Evolutionary conservation across 495 filamentous ascomycete genomes (phyloP), one percentile per base, ranked within the genome.

Genomic region (Penicillium roqueforti): DNA sequence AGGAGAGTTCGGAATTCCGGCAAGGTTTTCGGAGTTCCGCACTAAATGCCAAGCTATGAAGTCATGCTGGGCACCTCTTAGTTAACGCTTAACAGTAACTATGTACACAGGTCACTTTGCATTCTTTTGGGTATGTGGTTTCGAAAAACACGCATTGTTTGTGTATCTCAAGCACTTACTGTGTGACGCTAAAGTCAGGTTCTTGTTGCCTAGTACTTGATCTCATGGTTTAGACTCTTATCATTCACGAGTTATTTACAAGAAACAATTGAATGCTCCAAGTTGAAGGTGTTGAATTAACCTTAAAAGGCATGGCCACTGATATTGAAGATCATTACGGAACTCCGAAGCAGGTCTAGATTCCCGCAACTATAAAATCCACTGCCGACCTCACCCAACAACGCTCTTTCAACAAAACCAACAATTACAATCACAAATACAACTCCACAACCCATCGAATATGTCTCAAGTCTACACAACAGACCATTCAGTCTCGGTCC

Each of bases 401-500:
- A 29, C 23, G n/a, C 19, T 29, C 19, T 9, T 13, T 25, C 22
- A 48, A 48, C 31, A 3, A 22, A 36, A 47, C 8, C 28, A 10
- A 16, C 22, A 28, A 39, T 8, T 10, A 5, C 22, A n/a, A 22
- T 11, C 9, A 9, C 20, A 26, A 48, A 2, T 8, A 13, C 23
- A 11, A 25, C 28, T 18, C 19, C n/a, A 19, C 1, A 16, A 29
- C 11, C 14, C 19, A 23, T 20, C 16, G 1, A 39, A 0, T 6
- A 64, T 58, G 53, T 25, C 55, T 23, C 32, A 59, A 63, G 53
- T 60, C 46, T 83, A 84, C 63, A 70, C 74, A 26, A 76, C 73
- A 45, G 79, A 78, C 47, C 77, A 83, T 57, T 71, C 76, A 37
- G 44, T 67, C 52, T 68, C 74, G 13, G 78, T 81, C 31, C 66